phyloP scores from a whole-genome alignment of 2,329 filamentous ascomycete species.

The Colletotrichum sp. region DNA sequence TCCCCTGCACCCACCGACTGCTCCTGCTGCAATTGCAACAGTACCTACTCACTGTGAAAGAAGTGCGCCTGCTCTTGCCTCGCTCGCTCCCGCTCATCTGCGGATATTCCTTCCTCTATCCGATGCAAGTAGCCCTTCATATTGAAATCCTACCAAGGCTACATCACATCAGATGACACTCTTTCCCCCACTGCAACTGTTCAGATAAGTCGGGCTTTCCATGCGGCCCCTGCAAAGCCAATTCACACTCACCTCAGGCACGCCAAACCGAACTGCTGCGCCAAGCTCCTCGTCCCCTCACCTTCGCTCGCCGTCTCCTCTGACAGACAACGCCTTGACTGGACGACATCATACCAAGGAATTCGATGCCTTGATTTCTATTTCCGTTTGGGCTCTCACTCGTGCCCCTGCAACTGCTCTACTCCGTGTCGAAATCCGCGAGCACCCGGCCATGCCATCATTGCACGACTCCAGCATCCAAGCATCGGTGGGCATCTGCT shows the following conservation, averaged over 20 bases:
- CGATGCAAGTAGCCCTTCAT: neutral
- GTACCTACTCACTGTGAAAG: neutral
- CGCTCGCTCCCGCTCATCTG: neutral
- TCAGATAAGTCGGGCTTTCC: neutral
- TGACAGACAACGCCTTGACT: neutral
- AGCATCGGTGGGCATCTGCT: neutral
- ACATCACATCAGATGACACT: conserved; percentile 17
- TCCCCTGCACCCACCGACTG: neutral
- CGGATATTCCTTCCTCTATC: neutral
- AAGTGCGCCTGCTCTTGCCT: neutral
- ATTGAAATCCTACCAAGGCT: neutral
- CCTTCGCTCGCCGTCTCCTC: neutral
- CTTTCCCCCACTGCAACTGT: neutral
- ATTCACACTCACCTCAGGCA: neutral
- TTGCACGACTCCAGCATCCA: neutral
- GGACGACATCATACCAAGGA: conserved; percentile 19
- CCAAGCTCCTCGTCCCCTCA: neutral
- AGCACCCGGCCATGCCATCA: neutral
- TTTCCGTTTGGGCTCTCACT: neutral
- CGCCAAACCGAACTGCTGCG: neutral
- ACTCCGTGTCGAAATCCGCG: neutral
- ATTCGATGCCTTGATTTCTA: conserved; percentile 1
- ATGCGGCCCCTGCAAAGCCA: neutral
- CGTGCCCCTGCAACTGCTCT: neutral
- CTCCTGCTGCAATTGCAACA: neutral